Evolutionary conservation across 768 basidiomycete genomes (phyloP).

Genomic region (Lactifluus pinguis): DNA sequence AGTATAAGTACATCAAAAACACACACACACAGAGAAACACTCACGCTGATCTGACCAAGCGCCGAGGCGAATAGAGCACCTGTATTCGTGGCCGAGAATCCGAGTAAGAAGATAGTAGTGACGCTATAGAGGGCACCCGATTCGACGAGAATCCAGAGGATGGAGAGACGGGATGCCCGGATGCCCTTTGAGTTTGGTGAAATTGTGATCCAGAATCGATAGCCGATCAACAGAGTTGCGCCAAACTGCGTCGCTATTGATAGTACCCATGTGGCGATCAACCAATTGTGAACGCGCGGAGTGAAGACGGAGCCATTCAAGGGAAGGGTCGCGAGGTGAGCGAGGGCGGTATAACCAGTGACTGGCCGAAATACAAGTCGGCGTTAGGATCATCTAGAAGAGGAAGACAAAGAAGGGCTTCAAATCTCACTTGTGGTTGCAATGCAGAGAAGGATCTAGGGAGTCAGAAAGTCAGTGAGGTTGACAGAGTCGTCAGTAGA

Average conservation of each 20-base stretch:
- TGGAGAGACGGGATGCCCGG: neutral
- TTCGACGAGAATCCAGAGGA: slow-evolving; percentile 15
- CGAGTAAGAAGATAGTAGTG: slow-evolving; percentile 1
- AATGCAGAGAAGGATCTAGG: neutral
- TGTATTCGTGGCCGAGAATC: neutral
- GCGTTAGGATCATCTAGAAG: neutral
- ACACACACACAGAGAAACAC: neutral
- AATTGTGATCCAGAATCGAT: slow-evolving; percentile 1
- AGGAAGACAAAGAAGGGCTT: too few relatives aligned
- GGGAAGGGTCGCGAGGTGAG: neutral
- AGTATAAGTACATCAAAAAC: neutral
- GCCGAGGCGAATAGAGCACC: neutral
- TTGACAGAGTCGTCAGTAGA: neutral
- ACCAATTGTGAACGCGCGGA: neutral
- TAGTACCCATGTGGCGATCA: slow-evolving; percentile 4
- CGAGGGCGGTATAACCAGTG: slow-evolving; percentile 1
- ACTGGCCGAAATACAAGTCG: slow-evolving; percentile 2
- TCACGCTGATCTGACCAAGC: slow-evolving; percentile 14
- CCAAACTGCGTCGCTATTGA: slow-evolving; percentile 13
- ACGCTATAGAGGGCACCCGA: slow-evolving; percentile 11
- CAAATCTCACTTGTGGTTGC: neutral
- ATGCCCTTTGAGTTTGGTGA: neutral
- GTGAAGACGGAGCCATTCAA: neutral
- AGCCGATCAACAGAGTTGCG: slow-evolving; percentile 9
- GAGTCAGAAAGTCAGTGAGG: neutral